Conservation (phyloP, 495 filamentous ascomycete species). For the Cenococcum geophilum region DNA sequence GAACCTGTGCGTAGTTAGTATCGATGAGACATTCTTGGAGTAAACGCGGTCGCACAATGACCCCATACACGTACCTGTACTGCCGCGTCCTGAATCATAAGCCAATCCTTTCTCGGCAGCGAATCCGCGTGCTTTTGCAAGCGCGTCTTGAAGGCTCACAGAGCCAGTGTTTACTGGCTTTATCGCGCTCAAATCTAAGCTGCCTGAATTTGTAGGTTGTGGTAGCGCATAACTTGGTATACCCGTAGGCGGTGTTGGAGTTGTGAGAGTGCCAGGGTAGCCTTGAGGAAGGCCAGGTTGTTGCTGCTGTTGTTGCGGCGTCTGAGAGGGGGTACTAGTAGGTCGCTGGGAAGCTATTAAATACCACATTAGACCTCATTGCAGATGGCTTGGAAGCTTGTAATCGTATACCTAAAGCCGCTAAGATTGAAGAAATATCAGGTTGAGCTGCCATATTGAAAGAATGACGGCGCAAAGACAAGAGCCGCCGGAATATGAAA, state of each 20-base stretch:
- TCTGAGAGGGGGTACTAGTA: slow-evolving; percentile 37
- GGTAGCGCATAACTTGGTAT: slow-evolving; percentile 50
- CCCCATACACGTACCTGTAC: slow-evolving; percentile 33
- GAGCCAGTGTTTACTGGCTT: slow-evolving; percentile 67
- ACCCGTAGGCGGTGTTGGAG: slow-evolving; percentile 41
- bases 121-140: slow-evolving; percentile 65
- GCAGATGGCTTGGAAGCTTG: slow-evolving; percentile 20
- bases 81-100: slow-evolving; percentile 35
- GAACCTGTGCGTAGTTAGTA: slow-evolving; percentile 1
- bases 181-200: slow-evolving; percentile 66
- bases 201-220: slow-evolving; percentile 61
- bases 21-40: neutral
- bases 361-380: slow-evolving; percentile 19
- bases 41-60: neutral
- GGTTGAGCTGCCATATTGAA: slow-evolving; percentile 41
- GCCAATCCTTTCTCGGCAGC: slow-evolving; percentile 63
- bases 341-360: slow-evolving; percentile 44
- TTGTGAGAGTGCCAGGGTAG: slow-evolving; percentile 31
- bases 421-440: slow-evolving; percentile 50
- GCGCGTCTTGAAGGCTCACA: slow-evolving; percentile 64
- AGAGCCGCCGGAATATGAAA: neutral
- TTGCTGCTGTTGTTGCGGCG: slow-evolving; percentile 23
- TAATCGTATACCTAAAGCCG: slow-evolving; percentile 46
- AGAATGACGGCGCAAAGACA: neutral
- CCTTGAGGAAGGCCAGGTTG: slow-evolving; percentile 38